Conservation (phyloP, 805 yeast species). For the Naumovozyma castellii region DNA sequence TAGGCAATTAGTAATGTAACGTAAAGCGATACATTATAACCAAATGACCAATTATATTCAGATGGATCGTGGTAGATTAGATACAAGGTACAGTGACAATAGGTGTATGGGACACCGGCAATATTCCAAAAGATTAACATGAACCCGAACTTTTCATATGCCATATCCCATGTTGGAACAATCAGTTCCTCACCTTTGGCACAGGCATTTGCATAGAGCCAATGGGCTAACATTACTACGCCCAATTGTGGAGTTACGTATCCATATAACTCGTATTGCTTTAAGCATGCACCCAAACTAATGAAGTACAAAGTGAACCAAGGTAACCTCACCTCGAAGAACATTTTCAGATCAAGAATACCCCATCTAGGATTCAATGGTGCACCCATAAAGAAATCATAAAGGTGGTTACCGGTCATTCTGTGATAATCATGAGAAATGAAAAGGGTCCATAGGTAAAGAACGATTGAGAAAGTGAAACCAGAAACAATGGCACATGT, state of each 20-base stretch:
- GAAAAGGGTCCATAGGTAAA: slow-evolving; percentile 59
- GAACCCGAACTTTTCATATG: slow-evolving; percentile 97
- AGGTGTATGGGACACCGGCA: slow-evolving; percentile 97
- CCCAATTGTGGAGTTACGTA: slow-evolving; percentile 65
- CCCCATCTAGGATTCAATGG: slow-evolving; percentile 95
- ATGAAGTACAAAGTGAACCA: slow-evolving; percentile 87
- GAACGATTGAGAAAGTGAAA: slow-evolving; percentile 50
- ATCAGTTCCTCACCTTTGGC: slow-evolving; percentile 96
- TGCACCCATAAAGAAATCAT: slow-evolving; percentile 95
- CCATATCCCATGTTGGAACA: slow-evolving; percentile 99
- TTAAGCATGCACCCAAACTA: slow-evolving; percentile 61
- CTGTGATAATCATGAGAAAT: slow-evolving; percentile 73
- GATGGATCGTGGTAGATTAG: slow-evolving; percentile 74
- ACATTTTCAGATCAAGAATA: slow-evolving; percentile 87
- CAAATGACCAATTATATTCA: slow-evolving; percentile 66
- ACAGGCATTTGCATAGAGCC: slow-evolving; percentile 93
- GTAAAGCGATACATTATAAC: slow-evolving; percentile 50
- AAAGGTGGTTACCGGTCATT: slow-evolving; percentile 83
- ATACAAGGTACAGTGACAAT: slow-evolving; percentile 86
- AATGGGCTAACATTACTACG: slow-evolving; percentile 72
- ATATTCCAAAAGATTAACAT: slow-evolving; percentile 98
- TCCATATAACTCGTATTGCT: slow-evolving; percentile 78
- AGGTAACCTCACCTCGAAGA: slow-evolving; percentile 93
- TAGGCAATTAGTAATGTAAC: slow-evolving; percentile 57
- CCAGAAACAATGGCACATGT: slow-evolving; percentile 81